phyloP scores from a whole-genome alignment of 2,329 filamentous ascomycete species.

The Trichoderma sp. region DNA sequence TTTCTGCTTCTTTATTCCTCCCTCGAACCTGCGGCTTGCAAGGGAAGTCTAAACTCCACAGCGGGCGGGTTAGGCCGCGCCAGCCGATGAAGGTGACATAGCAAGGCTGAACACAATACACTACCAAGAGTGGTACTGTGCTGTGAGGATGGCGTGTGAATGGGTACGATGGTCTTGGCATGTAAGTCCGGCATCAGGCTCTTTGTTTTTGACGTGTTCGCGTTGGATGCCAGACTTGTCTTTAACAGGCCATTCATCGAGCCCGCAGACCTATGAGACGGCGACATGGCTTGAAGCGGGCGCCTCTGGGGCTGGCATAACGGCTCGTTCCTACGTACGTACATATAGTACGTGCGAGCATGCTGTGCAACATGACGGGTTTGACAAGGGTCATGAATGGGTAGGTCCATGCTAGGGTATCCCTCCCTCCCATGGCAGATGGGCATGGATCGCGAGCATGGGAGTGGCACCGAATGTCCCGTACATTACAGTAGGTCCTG shows the following conservation, averaged over 20 bases:
- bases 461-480: not conserved
- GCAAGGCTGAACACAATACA: slow-evolving; percentile 4
- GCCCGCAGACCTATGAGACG: not conserved
- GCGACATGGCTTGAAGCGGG: not conserved
- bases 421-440: not conserved
- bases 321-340: slow-evolving; percentile 13
- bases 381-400: slow-evolving; percentile 3
- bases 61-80: slow-evolving; percentile 20
- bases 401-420: not conserved
- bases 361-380: slow-evolving; percentile 16
- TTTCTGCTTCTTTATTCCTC: not conserved
- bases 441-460: not conserved
- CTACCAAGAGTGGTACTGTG: not conserved
- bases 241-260: slow-evolving; percentile 4
- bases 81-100: slow-evolving; percentile 15
- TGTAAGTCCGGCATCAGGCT: not conserved
- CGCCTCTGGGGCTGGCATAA: slow-evolving; percentile 12
- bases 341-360: too few relatives aligned
- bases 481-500: not conserved
- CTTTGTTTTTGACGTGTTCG: not conserved
- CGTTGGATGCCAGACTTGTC: not conserved
- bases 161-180: not conserved
- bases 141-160: not conserved
- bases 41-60: slow-evolving; percentile 16
- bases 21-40: slow-evolving; percentile 1